Evolutionary conservation across 495 filamentous ascomycete species (phyloP), one percentile per base, ranked within the genome.

Genomic region (Amniculicola lignicola): DNA sequence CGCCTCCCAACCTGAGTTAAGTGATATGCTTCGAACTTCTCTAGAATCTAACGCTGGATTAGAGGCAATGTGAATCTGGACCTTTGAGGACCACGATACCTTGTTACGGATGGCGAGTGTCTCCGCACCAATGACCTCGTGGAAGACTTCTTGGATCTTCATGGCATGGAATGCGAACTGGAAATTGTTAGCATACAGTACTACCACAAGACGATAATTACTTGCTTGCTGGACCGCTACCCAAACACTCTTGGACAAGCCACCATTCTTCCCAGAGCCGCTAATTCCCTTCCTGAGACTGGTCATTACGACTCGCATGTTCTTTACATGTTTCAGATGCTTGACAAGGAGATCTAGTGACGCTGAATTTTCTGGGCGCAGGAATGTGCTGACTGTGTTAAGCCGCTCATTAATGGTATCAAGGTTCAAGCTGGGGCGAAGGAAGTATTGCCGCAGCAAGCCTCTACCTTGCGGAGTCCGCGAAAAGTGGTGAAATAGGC

Each of bases 391-490:
- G 49, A 93, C 82, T 4, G 86, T 82, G 18, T 79, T 72, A 37
- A 94, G 84, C 23, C 93, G 81, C 62, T 91, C 79, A n/a, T 76
- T 73, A 53, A 97, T 92, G 3, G 86, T 60, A 14, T 71, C 68
- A 2, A 88, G 61, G 46, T 90, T 77, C 25, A 82, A 74, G 40
- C 79, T 94, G 27, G 93, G 93, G 0, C 87, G 83, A 25, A 96
- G 76, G 57, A 98, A 95, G 59, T 88, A 87, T 62, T 90, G 86
- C 18, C 88, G 83, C 3, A 98, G 77, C 41, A 79, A 81, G 21
- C 74, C 67, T 62, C 84, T 89, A 1, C 94, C 93, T 61, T 96
- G 88, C 4, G 89, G 83, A 1, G 89, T 95, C 27, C 78, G 80
- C 36, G 94, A 87, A 53, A 92, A 74, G 33, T 85, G 77, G 37